phyloP scores from a whole-genome alignment of 768 basidiomycete genomes.

The Punctularia strigosozonata region DNA sequence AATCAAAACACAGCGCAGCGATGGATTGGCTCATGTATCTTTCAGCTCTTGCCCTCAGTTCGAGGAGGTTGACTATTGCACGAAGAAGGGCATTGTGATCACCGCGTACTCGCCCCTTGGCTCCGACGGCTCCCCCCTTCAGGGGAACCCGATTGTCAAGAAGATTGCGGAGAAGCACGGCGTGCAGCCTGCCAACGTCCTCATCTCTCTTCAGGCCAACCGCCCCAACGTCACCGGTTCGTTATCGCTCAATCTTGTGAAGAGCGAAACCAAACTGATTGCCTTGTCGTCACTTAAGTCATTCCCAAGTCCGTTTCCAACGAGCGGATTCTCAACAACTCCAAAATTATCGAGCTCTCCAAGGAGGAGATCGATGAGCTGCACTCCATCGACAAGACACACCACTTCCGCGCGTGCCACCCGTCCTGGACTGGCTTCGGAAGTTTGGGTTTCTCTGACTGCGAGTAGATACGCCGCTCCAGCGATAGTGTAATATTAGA shows the following conservation, averaged over 20 bases:
- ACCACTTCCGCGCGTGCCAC: slow-evolving; percentile 54
- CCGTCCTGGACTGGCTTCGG: slow-evolving; percentile 58
- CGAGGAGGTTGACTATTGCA: slow-evolving; percentile 52
- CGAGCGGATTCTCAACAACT: slow-evolving; percentile 48
- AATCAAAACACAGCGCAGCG: no score
- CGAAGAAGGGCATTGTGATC: slow-evolving; percentile 50
- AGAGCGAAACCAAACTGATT: slow-evolving; percentile 2
- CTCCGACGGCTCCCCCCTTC: slow-evolving; percentile 56
- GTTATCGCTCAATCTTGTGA: slow-evolving; percentile 8
- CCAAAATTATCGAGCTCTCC: slow-evolving; percentile 46
- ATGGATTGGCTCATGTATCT: no score
- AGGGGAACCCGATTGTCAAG: slow-evolving; percentile 44
- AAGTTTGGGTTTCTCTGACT: slow-evolving; percentile 47
- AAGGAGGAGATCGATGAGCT: slow-evolving; percentile 50
- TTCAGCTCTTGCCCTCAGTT: slow-evolving; percentile 51
- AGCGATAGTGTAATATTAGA: no score
- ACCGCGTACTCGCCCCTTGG: slow-evolving; percentile 78
- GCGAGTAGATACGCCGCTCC: no score
- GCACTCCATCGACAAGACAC: slow-evolving; percentile 44
- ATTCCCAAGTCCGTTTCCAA: slow-evolving; percentile 71
- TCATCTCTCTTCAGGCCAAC: slow-evolving; percentile 68
- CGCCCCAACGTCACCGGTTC: slow-evolving; percentile 40
- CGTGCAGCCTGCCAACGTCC: slow-evolving; percentile 50
- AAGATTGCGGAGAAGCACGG: slow-evolving; percentile 51
- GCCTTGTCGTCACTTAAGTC: slow-evolving; percentile 23